Evolutionary conservation across 768 basidiomycete species (phyloP).

Genomic region (Suillus ampliporus): DNA sequence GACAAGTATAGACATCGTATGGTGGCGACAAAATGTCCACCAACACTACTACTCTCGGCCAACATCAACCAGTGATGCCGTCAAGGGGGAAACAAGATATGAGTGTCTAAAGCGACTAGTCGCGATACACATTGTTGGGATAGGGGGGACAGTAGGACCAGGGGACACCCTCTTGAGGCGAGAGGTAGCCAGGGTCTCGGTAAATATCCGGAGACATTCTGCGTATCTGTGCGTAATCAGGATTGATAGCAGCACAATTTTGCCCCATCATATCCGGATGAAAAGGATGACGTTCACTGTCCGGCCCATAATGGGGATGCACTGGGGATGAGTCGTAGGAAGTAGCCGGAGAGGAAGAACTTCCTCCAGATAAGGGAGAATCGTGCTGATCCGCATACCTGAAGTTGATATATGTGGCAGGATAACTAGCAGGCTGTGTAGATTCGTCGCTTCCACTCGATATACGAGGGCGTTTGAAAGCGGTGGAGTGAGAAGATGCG

Average conservation of each 20-base stretch:
- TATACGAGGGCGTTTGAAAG: slow-evolving; percentile 23
- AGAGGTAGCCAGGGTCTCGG: neutral
- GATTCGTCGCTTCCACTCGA: neutral
- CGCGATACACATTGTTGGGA: neutral
- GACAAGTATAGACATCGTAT: neutral
- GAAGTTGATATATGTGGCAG: neutral
- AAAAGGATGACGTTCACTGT: neutral
- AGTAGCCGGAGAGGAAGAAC: neutral
- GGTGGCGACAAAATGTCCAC: neutral
- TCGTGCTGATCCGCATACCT: slow-evolving; percentile 1
- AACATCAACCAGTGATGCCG: neutral
- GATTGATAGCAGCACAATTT: neutral
- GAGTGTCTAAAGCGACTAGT: neutral
- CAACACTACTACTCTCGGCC: neutral
- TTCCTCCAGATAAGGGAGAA: slow-evolving; percentile 7
- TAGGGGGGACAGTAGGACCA: neutral
- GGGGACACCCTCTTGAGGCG: neutral
- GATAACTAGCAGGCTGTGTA: neutral
- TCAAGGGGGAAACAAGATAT: neutral
- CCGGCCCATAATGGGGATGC: neutral
- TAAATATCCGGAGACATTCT: neutral
- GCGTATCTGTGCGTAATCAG: neutral
- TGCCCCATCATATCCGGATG: neutral
- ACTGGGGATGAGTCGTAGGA: slow-evolving; percentile 3
- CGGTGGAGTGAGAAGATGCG: slow-evolving; percentile 13